Evolutionary conservation across 1,139 yeast genomes (phyloP).

Genomic region (Meyerozyma guilliermondii): DNA sequence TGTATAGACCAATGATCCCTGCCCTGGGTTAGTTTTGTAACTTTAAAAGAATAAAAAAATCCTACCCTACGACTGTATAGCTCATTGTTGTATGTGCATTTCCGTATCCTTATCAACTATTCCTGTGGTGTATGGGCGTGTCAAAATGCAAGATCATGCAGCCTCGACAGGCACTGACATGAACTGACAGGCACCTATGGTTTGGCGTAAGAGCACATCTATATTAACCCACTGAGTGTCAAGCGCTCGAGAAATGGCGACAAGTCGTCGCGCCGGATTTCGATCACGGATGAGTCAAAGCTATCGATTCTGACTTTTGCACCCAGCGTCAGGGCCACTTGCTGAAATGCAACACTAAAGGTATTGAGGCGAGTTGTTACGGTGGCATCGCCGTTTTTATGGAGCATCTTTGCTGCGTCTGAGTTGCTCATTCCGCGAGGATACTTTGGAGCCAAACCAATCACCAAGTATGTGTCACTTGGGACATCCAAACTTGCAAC

Average conservation of each 20-base stretch:
- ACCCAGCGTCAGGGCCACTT: slow-evolving; percentile 73
- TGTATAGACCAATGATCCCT: too few species aligned
- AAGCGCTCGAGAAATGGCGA: slow-evolving; percentile 82
- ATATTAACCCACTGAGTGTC: slow-evolving; percentile 39
- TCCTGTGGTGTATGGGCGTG: too few species aligned
- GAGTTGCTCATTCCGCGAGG: slow-evolving; percentile 55
- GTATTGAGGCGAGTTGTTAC: slow-evolving; percentile 55
- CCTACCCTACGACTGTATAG: too few species aligned
- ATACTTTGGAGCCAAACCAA: slow-evolving; percentile 83
- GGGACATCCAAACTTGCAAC: slow-evolving; percentile 76
- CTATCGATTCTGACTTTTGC: slow-evolving; percentile 91
- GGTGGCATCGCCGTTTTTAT: slow-evolving; percentile 24
- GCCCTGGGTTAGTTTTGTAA: too few species aligned
- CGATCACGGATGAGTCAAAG: slow-evolving; percentile 90
- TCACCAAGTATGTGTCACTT: slow-evolving; percentile 78
- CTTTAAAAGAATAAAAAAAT: too few species aligned
- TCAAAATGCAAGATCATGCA: not conserved
- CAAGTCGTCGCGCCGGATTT: slow-evolving; percentile 81
- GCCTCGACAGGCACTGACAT: too few species aligned
- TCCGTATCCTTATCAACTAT: too few species aligned
- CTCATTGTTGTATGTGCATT: too few species aligned
- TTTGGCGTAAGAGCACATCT: too few species aligned
- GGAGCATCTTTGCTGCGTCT: slow-evolving; percentile 35
- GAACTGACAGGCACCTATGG: too few species aligned
- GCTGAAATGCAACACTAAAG: slow-evolving; percentile 87